Evolutionary conservation across 2,329 filamentous ascomycete species (phyloP).

Genomic region (Pseudogymnoascus sp.): DNA sequence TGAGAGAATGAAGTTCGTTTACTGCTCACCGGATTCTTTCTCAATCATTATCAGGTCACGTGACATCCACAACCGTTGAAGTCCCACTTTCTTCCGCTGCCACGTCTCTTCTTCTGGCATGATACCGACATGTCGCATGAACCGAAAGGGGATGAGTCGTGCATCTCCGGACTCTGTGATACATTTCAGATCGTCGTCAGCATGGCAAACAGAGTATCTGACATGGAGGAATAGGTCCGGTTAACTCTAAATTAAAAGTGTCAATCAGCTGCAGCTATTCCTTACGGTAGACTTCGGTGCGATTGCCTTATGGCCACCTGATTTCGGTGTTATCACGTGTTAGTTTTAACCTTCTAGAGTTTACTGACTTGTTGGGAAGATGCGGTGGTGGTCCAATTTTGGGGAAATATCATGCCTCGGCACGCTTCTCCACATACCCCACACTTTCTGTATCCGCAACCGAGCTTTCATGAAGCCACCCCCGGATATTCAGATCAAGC

Average conservation of each 20-base stretch:
- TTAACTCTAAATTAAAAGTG: background rate
- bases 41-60: background rate
- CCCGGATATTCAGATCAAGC: conserved; percentile 1
- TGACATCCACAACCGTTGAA: background rate
- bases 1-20: conserved; percentile 54
- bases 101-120: background rate
- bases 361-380: background rate
- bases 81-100: background rate
- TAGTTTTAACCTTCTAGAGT: background rate
- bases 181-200: background rate
- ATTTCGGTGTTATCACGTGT: background rate
- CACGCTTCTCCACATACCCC: conserved; percentile 7
- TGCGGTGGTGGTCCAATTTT: conserved; percentile 10
- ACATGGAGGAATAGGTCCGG: background rate
- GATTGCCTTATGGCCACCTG: background rate
- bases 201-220: background rate
- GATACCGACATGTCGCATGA: background rate
- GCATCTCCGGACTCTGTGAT: background rate
- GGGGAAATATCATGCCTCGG: conserved; percentile 19
- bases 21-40: background rate
- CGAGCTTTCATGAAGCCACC: conserved; percentile 4
- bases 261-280: background rate
- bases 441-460: conserved; percentile 10
- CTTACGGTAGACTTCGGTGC: background rate
- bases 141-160: background rate